Evolutionary conservation across 495 filamentous ascomycete species (phyloP).

Genomic region (Neurospora discreta): DNA sequence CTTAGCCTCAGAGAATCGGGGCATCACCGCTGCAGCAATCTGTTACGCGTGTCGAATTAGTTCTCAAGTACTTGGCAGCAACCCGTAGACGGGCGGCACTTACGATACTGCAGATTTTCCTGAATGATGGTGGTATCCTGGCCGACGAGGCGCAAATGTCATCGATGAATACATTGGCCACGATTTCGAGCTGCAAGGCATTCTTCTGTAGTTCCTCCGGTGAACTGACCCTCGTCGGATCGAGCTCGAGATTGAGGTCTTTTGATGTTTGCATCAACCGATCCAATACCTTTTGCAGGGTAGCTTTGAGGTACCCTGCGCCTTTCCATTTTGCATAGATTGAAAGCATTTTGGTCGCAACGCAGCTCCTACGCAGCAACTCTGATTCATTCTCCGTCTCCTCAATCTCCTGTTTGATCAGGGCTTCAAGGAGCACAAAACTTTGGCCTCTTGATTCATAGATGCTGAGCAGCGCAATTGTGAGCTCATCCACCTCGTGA

Average conservation of each 20-base stretch:
- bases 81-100: conserved; percentile 7
- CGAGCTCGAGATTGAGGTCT: conserved; percentile 53
- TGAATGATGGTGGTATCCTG: conserved; percentile 49
- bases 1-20: conserved; percentile 53
- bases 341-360: conserved; percentile 58
- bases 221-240: conserved; percentile 44
- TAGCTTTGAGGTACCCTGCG: conserved; percentile 46
- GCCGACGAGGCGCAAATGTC: conserved; percentile 49
- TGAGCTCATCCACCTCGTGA: conserved; percentile 53
- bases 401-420: conserved; percentile 55
- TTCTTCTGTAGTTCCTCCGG: conserved; percentile 50
- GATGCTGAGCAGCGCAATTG: conserved; percentile 53
- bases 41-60: conserved; percentile 6
- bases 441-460: conserved; percentile 51
- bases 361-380: conserved; percentile 50
- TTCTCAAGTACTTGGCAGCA: not conserved
- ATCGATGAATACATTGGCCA: conserved; percentile 55
- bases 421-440: conserved; percentile 47
- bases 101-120: conserved; percentile 52
- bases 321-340: conserved; percentile 61
- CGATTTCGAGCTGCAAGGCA: conserved; percentile 45
- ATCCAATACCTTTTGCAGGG: conserved; percentile 51
- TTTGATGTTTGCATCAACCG: conserved; percentile 47
- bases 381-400: conserved; percentile 59
- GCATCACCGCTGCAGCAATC: conserved; percentile 47